Percentiles rank a stretch among this genome's conserved stretches.
phyloP scores from a whole-genome alignment of 148 eudicot species.

The Rhododendron ferrugineum region DNA sequence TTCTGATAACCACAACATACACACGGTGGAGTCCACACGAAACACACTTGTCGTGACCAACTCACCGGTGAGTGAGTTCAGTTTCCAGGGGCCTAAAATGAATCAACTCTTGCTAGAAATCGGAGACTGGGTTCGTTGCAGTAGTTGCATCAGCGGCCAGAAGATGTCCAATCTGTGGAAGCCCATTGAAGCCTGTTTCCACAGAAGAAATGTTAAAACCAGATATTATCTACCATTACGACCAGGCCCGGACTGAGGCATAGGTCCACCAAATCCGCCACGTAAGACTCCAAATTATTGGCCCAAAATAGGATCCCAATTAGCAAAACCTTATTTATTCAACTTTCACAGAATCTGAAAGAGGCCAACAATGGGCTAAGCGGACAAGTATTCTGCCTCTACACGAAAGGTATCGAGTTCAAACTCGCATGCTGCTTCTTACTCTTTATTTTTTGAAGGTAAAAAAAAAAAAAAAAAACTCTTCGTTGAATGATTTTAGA shows the following conservation, averaged over 20 bases:
- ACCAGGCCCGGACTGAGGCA: neutral
- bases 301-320: neutral
- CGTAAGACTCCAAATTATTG: neutral
- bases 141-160: constrained; percentile 75
- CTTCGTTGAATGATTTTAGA: neutral
- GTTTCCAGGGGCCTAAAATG: neutral
- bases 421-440: neutral
- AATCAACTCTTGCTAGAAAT: constrained; percentile 11
- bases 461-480: neutral
- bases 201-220: neutral
- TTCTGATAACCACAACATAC: neutral
- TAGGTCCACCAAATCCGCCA: neutral
- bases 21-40: neutral
- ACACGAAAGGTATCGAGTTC: neutral
- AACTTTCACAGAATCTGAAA: neutral
- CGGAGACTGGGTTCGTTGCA: constrained; percentile 30
- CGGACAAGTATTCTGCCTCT: neutral
- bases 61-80: neutral
- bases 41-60: neutral
- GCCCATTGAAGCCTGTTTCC: constrained; percentile 46
- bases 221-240: neutral
- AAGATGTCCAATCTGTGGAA: constrained; percentile 74
- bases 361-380: neutral
- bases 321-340: neutral
- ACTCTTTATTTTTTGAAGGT: neutral